phyloP scores from a whole-genome alignment of 768 basidiomycete species.

The Suillus occidentalis region DNA sequence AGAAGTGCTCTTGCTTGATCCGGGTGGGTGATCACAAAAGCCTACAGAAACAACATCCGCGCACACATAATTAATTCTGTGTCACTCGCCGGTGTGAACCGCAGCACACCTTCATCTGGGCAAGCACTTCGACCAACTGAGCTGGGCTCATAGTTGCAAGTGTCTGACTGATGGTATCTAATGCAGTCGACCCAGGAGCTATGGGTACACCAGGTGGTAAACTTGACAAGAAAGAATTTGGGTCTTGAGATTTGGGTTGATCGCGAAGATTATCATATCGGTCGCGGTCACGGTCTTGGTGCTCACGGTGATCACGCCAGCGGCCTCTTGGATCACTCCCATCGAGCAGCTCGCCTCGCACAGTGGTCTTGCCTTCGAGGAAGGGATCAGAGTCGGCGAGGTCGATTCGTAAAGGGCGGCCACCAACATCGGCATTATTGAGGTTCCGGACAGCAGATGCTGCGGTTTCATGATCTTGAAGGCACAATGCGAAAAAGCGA shows the following conservation, averaged over 20 bases:
- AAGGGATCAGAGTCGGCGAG: slow-evolving; percentile 92
- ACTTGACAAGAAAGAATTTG: slow-evolving; percentile 55
- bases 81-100: slow-evolving; percentile 12
- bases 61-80: slow-evolving; percentile 16
- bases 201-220: slow-evolving; percentile 79
- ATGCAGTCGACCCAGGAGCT: slow-evolving; percentile 64
- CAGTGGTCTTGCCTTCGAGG: slow-evolving; percentile 87
- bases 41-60: slow-evolving; percentile 45
- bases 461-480: slow-evolving; percentile 91
- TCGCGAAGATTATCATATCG: slow-evolving; percentile 35
- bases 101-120: slow-evolving; percentile 91
- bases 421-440: slow-evolving; percentile 89
- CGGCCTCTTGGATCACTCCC: slow-evolving; percentile 44
- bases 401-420: slow-evolving; percentile 91
- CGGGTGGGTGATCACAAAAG: slow-evolving; percentile 87
- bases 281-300: slow-evolving; percentile 55
- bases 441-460: slow-evolving; percentile 94
- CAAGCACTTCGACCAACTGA: slow-evolving; percentile 89
- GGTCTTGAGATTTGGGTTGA: slow-evolving; percentile 36
- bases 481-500: slow-evolving; percentile 10
- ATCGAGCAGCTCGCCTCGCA: slow-evolving; percentile 79
- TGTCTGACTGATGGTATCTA: slow-evolving; percentile 84
- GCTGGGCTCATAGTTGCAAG: slow-evolving; percentile 81
- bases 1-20: slow-evolving; percentile 85
- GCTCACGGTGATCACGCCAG: slow-evolving; percentile 48